Conservation (phyloP, 306 rosid genomes). For the Corylus americana region DNA sequence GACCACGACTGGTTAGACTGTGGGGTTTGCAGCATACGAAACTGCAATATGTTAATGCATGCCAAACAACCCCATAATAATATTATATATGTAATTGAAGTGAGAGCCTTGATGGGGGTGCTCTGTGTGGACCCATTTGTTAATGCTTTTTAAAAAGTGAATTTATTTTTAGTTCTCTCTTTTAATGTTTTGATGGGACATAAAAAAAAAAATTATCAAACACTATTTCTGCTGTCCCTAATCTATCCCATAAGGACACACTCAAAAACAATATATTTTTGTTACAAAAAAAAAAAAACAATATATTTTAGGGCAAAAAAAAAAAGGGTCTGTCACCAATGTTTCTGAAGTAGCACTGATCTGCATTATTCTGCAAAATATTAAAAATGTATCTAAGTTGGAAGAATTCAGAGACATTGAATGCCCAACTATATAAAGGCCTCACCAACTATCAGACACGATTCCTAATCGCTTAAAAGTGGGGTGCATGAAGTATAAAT, state of each 20-base stretch:
- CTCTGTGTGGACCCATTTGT: background rate
- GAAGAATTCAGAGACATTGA: background rate
- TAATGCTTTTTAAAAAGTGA: background rate
- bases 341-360: background rate
- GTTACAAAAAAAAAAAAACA: background rate
- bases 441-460: background rate
- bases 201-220: too few relatives aligned
- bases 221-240: background rate
- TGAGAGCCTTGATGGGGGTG: background rate
- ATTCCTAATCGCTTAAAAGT: constrained; percentile 12
- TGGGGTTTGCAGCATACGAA: constrained; percentile 6
- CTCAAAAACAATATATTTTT: background rate
- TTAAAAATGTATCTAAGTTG: background rate
- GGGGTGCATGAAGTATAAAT: constrained; percentile 5
- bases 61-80: background rate
- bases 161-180: too few relatives aligned
- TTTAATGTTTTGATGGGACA: too few relatives aligned
- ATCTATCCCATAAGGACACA: background rate
- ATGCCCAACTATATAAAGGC: background rate
- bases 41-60: background rate
- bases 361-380: background rate
- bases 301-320: background rate
- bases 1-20: constrained; percentile 39
- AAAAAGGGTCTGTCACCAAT: background rate
- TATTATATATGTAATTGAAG: background rate